Evolutionary conservation across 2,329 filamentous ascomycete species (phyloP), one percentile per base, ranked within the genome.

Genomic region (Pochonia chlamydosporia): DNA sequence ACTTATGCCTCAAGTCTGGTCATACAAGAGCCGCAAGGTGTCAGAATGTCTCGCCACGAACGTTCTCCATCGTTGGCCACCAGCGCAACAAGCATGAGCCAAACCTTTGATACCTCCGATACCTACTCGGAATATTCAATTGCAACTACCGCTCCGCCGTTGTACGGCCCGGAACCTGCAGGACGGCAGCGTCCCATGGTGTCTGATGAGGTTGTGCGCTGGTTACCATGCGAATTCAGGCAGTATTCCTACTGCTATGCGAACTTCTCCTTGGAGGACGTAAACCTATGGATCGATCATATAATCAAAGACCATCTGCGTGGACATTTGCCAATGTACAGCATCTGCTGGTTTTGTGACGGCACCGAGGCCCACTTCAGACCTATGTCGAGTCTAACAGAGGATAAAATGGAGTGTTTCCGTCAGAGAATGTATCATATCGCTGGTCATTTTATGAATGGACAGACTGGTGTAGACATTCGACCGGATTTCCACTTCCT

Each of bases 261-360:
- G 5, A 50, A 26, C 0, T 80, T 78, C 51, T 30, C 49, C 5
- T 52, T 65, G 3, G 57, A 69, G 9, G 61, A 76, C 0, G 54
- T 59, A 20, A 54, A 64, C 0, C 44, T 14, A 3, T 81, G 77
- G 77, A 67, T 76, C 13, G 47, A 62, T 0, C 78, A 82, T 49
- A 67, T 71, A 24, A 45, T 58, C 2, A 23, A 50, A 0, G 56
- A 62, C 1, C 75, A 79, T 51, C 54, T 71, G 8, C 2, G 30
- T 0, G 28, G 58, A 4, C 47, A 16, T 0, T 66, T 70, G 5
- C 75, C 75, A 0, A 8, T 10, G 0, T 53, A 52, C 10, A 64
- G 64, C 4, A 45, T 66, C 0, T 82, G 78, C 54, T 77, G 71
- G 68, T 80, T 76, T 49, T 82, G 78, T 54, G 63, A 72, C 46